A percentile compares a stretch with the other conserved stretches of the same genome.
These are phyloP conservation scores for Chlorella sp. DNA, from an alignment of 139 green algal genomes.

Conservation along the genomic window DNA sequence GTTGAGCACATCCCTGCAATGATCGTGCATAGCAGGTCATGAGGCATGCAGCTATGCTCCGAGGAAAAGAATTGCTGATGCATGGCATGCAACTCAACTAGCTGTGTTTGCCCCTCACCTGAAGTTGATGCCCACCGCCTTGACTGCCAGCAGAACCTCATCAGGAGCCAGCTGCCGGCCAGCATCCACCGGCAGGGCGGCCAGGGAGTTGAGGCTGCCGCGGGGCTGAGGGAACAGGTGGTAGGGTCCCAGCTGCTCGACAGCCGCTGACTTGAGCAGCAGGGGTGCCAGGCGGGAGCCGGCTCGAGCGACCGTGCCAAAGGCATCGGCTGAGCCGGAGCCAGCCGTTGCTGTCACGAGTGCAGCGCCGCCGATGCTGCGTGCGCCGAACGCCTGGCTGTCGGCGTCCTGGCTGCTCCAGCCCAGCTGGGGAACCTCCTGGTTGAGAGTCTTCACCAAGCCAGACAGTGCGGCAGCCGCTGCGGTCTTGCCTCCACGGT, in stretches of 20 bases:
- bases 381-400: neutral
- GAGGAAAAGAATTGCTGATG: no score
- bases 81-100: neutral
- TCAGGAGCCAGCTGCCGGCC: neutral
- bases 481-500: neutral
- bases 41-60: no score
- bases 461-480: conserved; percentile 19
- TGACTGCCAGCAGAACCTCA: conserved; percentile 55
- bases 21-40: no score
- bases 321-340: neutral
- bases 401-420: conserved; percentile 38
- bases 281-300: neutral
- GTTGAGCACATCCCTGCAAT: conserved; percentile 74
- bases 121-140: conserved; percentile 72
- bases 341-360: neutral
- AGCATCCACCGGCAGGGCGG: conserved; percentile 44
- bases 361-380: neutral
- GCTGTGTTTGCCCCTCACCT: neutral
- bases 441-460: conserved; percentile 31
- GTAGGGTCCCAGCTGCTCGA: conserved; percentile 35
- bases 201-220: conserved; percentile 67
- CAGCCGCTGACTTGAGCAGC: conserved; percentile 22
- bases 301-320: neutral
- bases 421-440: conserved; percentile 28
- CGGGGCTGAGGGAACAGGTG: conserved; percentile 54